Base-by-base conservation (phyloP, 495 filamentous ascomycete species). In the Podospora didyma region DNA sequence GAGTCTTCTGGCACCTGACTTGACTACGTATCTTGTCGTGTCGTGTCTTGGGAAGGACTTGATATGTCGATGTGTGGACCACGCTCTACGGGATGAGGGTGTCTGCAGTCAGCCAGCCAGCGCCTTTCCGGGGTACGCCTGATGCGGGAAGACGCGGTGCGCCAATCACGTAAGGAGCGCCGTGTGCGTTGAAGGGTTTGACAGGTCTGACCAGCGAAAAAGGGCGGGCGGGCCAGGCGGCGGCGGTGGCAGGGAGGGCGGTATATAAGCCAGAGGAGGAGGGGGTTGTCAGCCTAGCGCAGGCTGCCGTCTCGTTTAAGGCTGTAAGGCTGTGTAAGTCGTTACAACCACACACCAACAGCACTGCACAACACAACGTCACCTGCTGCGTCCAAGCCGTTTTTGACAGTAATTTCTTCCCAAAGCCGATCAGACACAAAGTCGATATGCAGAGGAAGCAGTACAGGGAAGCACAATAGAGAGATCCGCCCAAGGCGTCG, bases 1-100 rank as follows among this genome's bases (percentile, higher is more conserved):
- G 37, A 35, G 31, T 28, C 22, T 28, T 53, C 26, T 51, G 49
- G 31, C 48, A 37, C 24, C 24, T 51, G 49, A 51, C 39, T 19
- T 45, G 35, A 16, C n/a, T n/a, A n/a, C n/a, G n/a, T n/a, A n/a
- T n/a, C n/a, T n/a, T n/a, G n/a, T n/a, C n/a, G n/a, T n/a, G n/a
- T n/a, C 39, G 39, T 42, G 39, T 42, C 39, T 5, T 42, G 21
- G 21, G 51, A 14, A 19, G n/a, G 2, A 20, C 14, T 26, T 17
- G 49, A 51, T 51, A 24, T 31, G 16, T 5, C n/a, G 23, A 17
- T 23, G 49, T 28, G 28, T 41, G 34, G 14, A 22, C 20, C n/a
- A 11, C n/a, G 31, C 21, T 34, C 6, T 17, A 19, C 17, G 49
- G n/a, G 31, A n/a, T n/a, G n/a, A n/a, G n/a, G 31, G 49, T 31